Evolutionary conservation across 805 yeast genomes (phyloP).

Genomic region (Priceomyces melissophilus): DNA sequence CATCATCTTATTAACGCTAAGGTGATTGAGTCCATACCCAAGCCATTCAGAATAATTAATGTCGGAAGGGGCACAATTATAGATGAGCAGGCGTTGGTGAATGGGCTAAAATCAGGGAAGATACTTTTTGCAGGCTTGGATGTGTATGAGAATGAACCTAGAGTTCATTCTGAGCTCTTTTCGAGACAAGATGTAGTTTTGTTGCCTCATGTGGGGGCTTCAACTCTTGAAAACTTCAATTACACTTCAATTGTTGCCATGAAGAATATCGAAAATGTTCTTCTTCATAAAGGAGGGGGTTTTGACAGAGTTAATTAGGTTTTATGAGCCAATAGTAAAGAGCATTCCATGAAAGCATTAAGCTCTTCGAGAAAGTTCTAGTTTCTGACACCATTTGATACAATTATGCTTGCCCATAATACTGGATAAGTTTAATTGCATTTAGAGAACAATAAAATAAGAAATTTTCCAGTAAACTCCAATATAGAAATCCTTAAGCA

Average conservation of each 20-base stretch:
- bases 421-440: too few relatives aligned
- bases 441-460: too few relatives aligned
- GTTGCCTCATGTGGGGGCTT: slow-evolving; percentile 72
- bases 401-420: too few relatives aligned
- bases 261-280: slow-evolving; percentile 48
- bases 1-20: slow-evolving; percentile 48
- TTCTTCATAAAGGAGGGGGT: slow-evolving; percentile 39
- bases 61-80: slow-evolving; percentile 73
- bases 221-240: slow-evolving; percentile 54
- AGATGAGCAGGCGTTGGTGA: slow-evolving; percentile 62
- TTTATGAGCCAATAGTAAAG: too few relatives aligned
- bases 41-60: slow-evolving; percentile 62
- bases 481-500: too few relatives aligned
- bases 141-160: slow-evolving; percentile 66
- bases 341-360: too few relatives aligned
- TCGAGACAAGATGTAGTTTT: slow-evolving; percentile 60
- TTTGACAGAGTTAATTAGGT: slow-evolving; percentile 26
- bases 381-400: too few relatives aligned
- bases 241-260: slow-evolving; percentile 52
- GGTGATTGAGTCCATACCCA: slow-evolving; percentile 44
- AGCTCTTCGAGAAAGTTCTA: too few relatives aligned
- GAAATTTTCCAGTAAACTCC: too few relatives aligned
- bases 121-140: slow-evolving; percentile 69
- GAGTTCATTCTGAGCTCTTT: slow-evolving; percentile 45
- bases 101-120: slow-evolving; percentile 57